phyloP scores from a whole-genome alignment of 148 eudicot species.

The Chenopodium album region DNA sequence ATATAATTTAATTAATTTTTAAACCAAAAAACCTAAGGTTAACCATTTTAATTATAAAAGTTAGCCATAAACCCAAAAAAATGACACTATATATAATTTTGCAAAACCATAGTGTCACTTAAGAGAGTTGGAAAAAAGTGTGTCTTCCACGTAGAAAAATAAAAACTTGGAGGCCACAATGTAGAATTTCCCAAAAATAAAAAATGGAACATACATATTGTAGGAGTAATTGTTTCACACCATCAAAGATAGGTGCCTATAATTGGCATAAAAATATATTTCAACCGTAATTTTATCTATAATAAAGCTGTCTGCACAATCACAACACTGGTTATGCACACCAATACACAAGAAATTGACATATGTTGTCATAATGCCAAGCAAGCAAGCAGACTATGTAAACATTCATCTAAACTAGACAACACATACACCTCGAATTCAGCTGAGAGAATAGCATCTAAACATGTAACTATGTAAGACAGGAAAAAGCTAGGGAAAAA shows the following conservation, averaged over 20 bases:
- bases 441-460: constrained; percentile 20
- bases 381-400: constrained; percentile 1
- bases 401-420: constrained; percentile 29
- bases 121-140: too few relatives aligned
- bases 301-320: not conserved
- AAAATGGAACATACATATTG: not conserved
- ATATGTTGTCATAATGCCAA: constrained; percentile 10
- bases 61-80: too few relatives aligned
- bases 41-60: too few relatives aligned
- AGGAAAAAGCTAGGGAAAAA: not conserved
- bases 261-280: not conserved
- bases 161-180: too few relatives aligned
- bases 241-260: not conserved
- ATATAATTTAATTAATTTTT: too few relatives aligned
- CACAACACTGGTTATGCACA: constrained; percentile 19
- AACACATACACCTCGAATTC: constrained; percentile 21
- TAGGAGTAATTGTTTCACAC: not conserved
- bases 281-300: not conserved
- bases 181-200: too few relatives aligned
- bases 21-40: too few relatives aligned
- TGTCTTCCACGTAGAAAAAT: too few relatives aligned
- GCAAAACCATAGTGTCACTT: too few relatives aligned
- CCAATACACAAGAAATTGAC: constrained; percentile 22
- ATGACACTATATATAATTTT: too few relatives aligned
- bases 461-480: not conserved